Evolutionary conservation across 345 rosid species (phyloP).

Genomic region (Salix arbutifolia): DNA sequence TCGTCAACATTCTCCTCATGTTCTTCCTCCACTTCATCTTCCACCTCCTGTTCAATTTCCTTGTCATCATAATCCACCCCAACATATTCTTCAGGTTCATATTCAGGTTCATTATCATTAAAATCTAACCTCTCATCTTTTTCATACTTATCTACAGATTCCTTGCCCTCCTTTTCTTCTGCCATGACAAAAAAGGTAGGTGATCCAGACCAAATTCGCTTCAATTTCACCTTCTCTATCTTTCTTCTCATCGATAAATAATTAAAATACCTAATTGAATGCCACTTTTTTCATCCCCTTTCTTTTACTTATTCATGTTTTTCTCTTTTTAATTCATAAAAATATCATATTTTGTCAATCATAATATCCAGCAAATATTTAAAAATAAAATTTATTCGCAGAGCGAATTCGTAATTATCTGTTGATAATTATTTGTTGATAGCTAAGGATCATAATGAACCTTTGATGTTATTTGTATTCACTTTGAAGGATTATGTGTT

Average conservation of each 20-base stretch:
- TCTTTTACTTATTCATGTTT: not conserved
- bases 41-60: constrained; percentile 55
- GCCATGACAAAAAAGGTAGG: constrained; percentile 47
- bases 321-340: not conserved
- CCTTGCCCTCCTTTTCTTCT: constrained; percentile 66
- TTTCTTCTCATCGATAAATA: constrained; percentile 16
- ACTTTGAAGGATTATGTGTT: too few relatives aligned
- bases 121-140: constrained; percentile 74
- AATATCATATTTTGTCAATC: too few relatives aligned
- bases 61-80: constrained; percentile 67
- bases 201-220: constrained; percentile 36
- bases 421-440: too few relatives aligned
- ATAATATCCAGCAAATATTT: too few relatives aligned
- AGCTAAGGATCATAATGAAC: too few relatives aligned
- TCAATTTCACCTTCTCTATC: constrained; percentile 19
- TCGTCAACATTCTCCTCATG: constrained; percentile 49
- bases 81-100: constrained; percentile 40
- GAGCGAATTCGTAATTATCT: not conserved
- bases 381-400: too few relatives aligned
- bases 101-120: constrained; percentile 76
- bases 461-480: too few relatives aligned
- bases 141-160: constrained; percentile 58
- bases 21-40: constrained; percentile 54
- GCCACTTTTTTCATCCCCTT: not conserved
- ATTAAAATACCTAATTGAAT: not conserved